Evolutionary conservation across 1,284 basidiomycete genomes (phyloP), one percentile per base, ranked within the genome.

Genomic region (Exobasidium cylindrosporum): DNA sequence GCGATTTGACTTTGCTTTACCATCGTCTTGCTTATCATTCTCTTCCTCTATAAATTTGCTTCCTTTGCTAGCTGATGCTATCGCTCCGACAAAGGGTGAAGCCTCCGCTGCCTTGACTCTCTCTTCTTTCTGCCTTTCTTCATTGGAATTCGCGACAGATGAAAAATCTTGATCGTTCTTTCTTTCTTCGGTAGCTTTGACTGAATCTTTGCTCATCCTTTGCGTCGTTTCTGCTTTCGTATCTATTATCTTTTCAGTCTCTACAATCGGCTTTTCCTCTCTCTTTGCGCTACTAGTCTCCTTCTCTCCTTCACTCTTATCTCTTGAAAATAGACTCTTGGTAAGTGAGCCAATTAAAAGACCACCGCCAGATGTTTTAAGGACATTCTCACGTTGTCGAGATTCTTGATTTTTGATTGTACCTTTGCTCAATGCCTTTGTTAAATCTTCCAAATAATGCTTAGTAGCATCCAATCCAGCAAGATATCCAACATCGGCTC

Each of bases 401-500:
- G 14, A 2, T 4, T 35, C 54, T 40, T 40, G 35, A 17, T 17
- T 24, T 21, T 28, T 13, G 26, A 50, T 23, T 13, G n/a, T 50
- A 13, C 47, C 47, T 24, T 50, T 50, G 26, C 47, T 14, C 4
- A 28, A 21, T 24, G n/a, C 47, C 26, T 50, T 50, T 50, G 47
- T 28, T 26, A 60, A 26, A 21, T 60, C 28, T 21, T n/a, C 47
- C 29, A 60, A 11, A 1, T 59, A 43, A 7, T 21, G 4, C 4
- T 54, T 58, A 4, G 88, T 81, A 0, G 87, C 91, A 53, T 85
- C 82, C 58, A 95, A 60, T 0, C 92, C 92, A 21, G 83, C 80
- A 62, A 94, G 77, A 4, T 92, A 87, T 0, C 91, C 89, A 53
- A 85, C 78, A 80, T 97, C 94, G 0, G 87, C 86, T 0, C 93